Conservation (phyloP, 2,329 filamentous ascomycete species). For the Trichophyton rubrum region DNA sequence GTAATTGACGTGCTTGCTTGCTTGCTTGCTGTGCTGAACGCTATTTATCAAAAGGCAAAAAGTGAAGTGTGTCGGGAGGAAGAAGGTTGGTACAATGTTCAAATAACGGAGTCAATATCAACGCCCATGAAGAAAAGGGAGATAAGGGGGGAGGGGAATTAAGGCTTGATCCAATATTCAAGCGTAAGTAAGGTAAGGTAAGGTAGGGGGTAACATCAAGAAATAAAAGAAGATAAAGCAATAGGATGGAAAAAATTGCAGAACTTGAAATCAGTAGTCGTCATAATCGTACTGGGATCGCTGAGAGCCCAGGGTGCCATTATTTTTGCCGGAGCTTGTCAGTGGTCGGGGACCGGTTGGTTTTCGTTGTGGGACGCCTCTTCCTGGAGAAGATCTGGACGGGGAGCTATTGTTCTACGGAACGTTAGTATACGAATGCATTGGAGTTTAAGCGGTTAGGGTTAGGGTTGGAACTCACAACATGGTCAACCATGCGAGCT, state of each 20-base stretch:
- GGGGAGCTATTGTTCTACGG: conserved; percentile 8
- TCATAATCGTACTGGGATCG: conserved; percentile 26
- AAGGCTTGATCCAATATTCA: background rate
- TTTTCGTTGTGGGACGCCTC: conserved; percentile 29
- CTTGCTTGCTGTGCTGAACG: background rate
- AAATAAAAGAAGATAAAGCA: conserved; percentile 4
- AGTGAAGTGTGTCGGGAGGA: background rate
- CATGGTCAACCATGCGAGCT: conserved; percentile 17
- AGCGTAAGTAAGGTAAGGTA: background rate
- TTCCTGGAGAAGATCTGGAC: conserved; percentile 21
- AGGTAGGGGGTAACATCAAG: background rate
- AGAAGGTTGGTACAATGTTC: conserved; percentile 8
- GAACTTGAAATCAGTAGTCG: conserved; percentile 17
- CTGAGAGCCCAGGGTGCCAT: conserved; percentile 21
- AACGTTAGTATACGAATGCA: conserved; percentile 9
- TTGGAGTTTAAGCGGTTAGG: conserved; percentile 7
- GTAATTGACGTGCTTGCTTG: too few species aligned
- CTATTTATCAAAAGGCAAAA: background rate
- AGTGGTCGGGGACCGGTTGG: conserved; percentile 38
- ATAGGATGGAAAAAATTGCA: background rate
- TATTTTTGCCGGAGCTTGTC: conserved; percentile 23
- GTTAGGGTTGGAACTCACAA: conserved; percentile 16
- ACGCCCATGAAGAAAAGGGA: background rate
- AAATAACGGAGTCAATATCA: background rate
- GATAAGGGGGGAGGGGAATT: background rate